These are phyloP conservation scores for Citrus reticulata DNA, from an alignment of 345 rosid genomes.

Conservation along the genomic window DNA sequence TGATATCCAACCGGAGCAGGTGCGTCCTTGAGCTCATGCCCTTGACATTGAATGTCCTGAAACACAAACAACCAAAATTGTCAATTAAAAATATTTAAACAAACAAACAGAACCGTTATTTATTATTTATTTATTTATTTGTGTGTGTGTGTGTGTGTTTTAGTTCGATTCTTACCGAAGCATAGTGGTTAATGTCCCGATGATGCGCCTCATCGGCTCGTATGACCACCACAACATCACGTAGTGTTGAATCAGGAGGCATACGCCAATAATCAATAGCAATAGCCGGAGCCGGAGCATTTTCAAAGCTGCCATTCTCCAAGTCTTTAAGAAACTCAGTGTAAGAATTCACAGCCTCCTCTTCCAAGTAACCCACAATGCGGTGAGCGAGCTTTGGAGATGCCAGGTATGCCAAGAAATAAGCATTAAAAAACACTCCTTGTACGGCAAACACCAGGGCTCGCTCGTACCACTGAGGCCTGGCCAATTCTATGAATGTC, in stretches of 20 bases:
- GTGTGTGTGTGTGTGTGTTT: too few species aligned
- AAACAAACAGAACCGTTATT: background rate
- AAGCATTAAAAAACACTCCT: slow-evolving; percentile 56
- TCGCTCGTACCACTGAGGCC: slow-evolving; percentile 57
- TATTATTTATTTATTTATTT: too few species aligned
- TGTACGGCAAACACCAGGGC: slow-evolving; percentile 56
- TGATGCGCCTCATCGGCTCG: slow-evolving; percentile 71
- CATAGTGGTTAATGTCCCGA: slow-evolving; percentile 61
- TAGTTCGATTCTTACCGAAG: slow-evolving; percentile 33
- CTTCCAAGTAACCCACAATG: slow-evolving; percentile 57
- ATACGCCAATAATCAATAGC: slow-evolving; percentile 66
- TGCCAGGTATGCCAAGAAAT: slow-evolving; percentile 41
- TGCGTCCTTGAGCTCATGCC: slow-evolving; percentile 47
- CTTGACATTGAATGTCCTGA: slow-evolving; percentile 59
- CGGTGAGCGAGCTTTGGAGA: slow-evolving; percentile 67
- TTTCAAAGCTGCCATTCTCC: slow-evolving; percentile 49
- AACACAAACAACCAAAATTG: background rate
- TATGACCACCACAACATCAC: slow-evolving; percentile 56
- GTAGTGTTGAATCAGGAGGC: slow-evolving; percentile 48
- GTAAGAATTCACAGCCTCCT: slow-evolving; percentile 58
- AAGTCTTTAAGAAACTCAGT: slow-evolving; percentile 55
- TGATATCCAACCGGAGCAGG: slow-evolving; percentile 58
- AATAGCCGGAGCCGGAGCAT: slow-evolving; percentile 54
- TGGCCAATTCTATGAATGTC: slow-evolving; percentile 55
- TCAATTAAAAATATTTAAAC: background rate